phyloP scores from a whole-genome alignment of 2,329 filamentous ascomycete genomes.

The Drechslerella stenobrocha region DNA sequence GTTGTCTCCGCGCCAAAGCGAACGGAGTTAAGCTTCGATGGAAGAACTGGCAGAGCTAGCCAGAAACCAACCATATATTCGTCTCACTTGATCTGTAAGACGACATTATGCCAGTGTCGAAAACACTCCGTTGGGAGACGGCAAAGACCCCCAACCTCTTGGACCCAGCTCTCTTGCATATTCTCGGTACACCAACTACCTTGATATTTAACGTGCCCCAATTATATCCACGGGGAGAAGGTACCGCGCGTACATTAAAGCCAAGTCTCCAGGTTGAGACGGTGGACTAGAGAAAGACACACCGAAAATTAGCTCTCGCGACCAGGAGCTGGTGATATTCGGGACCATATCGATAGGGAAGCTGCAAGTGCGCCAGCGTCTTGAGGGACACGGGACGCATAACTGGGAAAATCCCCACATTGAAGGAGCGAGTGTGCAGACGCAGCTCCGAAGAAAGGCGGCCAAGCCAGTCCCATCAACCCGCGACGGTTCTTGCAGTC shows the following conservation, averaged over 20 bases:
- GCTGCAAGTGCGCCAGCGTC: neutral
- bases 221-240: neutral
- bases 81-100: neutral
- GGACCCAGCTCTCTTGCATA: too few species aligned
- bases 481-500: slow-evolving; percentile 17
- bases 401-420: slow-evolving; percentile 17
- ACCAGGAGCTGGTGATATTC: neutral
- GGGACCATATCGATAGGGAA: slow-evolving; percentile 4
- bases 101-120: neutral
- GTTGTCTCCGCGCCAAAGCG: neutral
- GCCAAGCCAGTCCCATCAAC: slow-evolving; percentile 48
- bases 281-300: neutral
- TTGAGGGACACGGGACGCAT: neutral
- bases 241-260: too few species aligned
- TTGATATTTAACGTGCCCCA: neutral
- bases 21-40: neutral
- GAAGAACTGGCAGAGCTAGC: too few species aligned
- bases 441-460: slow-evolving; percentile 44
- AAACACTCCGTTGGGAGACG: neutral
- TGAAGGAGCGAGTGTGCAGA: slow-evolving; percentile 5
- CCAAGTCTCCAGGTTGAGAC: neutral
- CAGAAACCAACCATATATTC: slow-evolving; percentile 1
- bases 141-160: neutral
- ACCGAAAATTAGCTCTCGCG: neutral
- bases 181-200: neutral